Conservation (phyloP, 305 asterid species). For the Solanum hybrid region DNA sequence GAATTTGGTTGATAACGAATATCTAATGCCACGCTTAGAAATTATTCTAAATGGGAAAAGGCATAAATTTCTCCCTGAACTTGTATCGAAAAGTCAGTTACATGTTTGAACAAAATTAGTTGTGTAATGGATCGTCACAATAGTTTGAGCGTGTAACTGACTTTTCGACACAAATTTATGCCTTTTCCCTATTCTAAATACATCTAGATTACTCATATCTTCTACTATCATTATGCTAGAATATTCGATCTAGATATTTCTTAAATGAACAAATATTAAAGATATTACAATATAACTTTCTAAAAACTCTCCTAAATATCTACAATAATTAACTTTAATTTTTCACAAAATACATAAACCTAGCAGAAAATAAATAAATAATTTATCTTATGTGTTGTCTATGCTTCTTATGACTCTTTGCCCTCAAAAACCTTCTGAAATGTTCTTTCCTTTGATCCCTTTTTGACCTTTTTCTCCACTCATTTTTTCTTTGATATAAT, state of each 20-base stretch:
- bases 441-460: conserved; percentile 35
- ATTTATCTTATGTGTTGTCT: conserved; percentile 13
- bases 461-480: not conserved
- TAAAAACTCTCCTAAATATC: not conserved
- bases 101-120: too few species aligned
- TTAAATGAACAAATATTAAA: not conserved
- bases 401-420: conserved; percentile 30
- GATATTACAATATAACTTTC: not conserved
- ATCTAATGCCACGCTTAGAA: not conserved
- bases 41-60: not conserved
- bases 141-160: too few species aligned
- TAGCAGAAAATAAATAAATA: not conserved
- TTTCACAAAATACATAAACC: not conserved
- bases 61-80: too few species aligned
- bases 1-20: not conserved
- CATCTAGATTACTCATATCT: not conserved
- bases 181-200: not conserved
- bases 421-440: conserved; percentile 49
- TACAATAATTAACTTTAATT: not conserved
- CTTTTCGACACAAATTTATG: too few species aligned
- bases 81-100: too few species aligned
- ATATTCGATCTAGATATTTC: not conserved
- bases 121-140: too few species aligned
- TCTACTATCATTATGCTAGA: not conserved
- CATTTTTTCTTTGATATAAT: not conserved